A percentile compares a stretch with the other conserved stretches of the same genome.
Evolutionary conservation across 208 protist species (phyloP).

Genomic region (Phytomonas sp.): DNA sequence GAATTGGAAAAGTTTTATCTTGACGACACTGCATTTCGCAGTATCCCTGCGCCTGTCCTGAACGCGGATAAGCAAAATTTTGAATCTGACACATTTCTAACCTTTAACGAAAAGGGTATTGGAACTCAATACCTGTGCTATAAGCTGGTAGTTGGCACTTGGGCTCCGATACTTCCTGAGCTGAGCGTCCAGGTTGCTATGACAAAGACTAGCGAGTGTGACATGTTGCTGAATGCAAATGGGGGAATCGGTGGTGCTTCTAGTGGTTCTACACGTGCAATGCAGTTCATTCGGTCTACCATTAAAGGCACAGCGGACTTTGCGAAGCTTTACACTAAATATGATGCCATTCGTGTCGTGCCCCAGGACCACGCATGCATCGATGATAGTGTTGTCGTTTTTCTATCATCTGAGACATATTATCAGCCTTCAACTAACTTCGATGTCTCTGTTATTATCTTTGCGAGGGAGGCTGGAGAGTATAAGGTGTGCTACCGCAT

Average conservation of each 20-base stretch:
- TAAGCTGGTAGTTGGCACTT: constrained; percentile 55
- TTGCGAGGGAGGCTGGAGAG: constrained; percentile 31
- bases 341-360: constrained; percentile 55
- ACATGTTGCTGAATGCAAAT: constrained; percentile 14
- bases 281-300: constrained; percentile 70
- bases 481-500: constrained; percentile 88
- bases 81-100: constrained; percentile 13
- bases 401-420: constrained; percentile 19
- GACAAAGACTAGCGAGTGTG: constrained; percentile 26
- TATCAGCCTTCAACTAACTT: constrained; percentile 7
- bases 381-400: constrained; percentile 41
- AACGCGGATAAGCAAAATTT: constrained; percentile 9
- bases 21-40: constrained; percentile 58
- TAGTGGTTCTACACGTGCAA: constrained; percentile 35
- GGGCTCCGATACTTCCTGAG: constrained; percentile 55
- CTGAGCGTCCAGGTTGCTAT: constrained; percentile 33
- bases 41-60: constrained; percentile 41
- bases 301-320: constrained; percentile 27
- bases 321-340: constrained; percentile 13
- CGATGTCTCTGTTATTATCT: constrained; percentile 33
- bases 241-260: constrained; percentile 8
- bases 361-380: constrained; percentile 50
- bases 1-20: constrained; percentile 47
- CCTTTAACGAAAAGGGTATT: constrained; percentile 12
- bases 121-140: constrained; percentile 71